These are phyloP conservation scores for Rhizophagus clarus DNA, from an alignment of 192 early-diverging fungal species.

Conservation along the genomic window DNA sequence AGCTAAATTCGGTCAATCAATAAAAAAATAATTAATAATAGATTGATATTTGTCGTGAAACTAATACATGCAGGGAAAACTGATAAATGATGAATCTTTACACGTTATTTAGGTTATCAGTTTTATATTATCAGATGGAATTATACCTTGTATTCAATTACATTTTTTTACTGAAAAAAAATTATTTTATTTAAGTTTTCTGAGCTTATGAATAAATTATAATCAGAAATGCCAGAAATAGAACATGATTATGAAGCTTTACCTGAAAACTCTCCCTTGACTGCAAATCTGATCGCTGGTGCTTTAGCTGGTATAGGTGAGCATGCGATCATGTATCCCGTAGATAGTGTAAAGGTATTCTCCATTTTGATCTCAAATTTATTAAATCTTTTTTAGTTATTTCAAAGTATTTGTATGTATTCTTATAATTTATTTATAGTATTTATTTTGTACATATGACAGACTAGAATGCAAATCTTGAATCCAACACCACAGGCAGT, in stretches of 20 bases:
- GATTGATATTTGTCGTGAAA: neutral
- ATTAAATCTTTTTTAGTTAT: neutral
- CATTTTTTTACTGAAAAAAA: neutral
- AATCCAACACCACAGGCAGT: slow-evolving; percentile 65
- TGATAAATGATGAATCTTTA: neutral
- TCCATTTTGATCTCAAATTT: neutral
- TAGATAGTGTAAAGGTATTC: slow-evolving; percentile 90
- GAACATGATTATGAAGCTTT: slow-evolving; percentile 94
- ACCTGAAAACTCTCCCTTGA: slow-evolving; percentile 76
- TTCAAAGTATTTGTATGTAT: neutral
- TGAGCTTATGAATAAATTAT: neutral
- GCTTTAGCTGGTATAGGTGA: slow-evolving; percentile 97
- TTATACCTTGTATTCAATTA: neutral
- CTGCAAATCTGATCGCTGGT: slow-evolving; percentile 86
- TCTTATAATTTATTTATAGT: neutral
- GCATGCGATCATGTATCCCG: slow-evolving; percentile 93
- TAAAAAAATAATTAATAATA: neutral
- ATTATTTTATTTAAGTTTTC: neutral
- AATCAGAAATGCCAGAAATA: slow-evolving; percentile 17
- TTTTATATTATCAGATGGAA: neutral
- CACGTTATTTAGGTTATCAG: neutral
- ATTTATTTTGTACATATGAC: slow-evolving; percentile 12
- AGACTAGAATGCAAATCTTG: slow-evolving; percentile 95
- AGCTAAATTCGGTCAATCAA: neutral
- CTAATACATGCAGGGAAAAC: neutral